Conservation (phyloP, 306 rosid species). For the Cucumis sativus region Cucumber_9930_V3 NC_026657.2:38935501-38936000, state of each 20-base stretch:
- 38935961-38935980: background rate
- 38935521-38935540: too few species aligned
- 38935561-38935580: too few species aligned
- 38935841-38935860: background rate
- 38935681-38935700: background rate
- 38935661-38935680: background rate
- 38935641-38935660: background rate
- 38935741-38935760: background rate
- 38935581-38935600: too few species aligned
- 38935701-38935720: background rate
- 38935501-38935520: too few species aligned
- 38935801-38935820: background rate
- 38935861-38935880: background rate
- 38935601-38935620: too few species aligned
- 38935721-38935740: background rate
- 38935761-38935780: background rate
- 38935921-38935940: background rate
- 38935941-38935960: background rate
- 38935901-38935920: background rate
- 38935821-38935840: background rate
- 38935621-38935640: too few species aligned
- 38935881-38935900: background rate
- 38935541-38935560: too few species aligned
- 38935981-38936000: background rate
- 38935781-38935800: background rate